A percentile compares a stretch with the other conserved stretches of the same genome.
These are phyloP conservation scores for Zygoascus meyerae DNA, from an alignment of 1,139 yeast genomes.

Conservation along the genomic window DNA sequence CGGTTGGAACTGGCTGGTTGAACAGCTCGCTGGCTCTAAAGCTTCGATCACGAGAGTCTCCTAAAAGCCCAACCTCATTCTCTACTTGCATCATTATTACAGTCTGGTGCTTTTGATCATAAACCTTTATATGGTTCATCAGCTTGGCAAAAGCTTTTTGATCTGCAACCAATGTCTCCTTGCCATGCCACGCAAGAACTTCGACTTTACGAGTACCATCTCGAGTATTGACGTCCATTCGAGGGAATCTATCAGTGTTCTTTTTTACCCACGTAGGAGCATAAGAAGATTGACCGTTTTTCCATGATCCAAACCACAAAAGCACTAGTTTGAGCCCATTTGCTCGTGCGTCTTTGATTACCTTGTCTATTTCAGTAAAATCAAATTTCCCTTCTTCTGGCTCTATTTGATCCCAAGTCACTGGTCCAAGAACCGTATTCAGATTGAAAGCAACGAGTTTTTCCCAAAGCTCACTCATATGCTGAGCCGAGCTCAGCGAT, in stretches of 20 bases:
- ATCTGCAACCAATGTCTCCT: slow-evolving; percentile 9
- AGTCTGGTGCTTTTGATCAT: slow-evolving; percentile 9
- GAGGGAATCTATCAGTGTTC: slow-evolving; percentile 11
- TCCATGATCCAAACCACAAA: slow-evolving; percentile 17
- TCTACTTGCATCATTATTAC: slow-evolving; percentile 15
- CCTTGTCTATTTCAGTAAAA: slow-evolving; percentile 12
- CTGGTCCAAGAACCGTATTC: slow-evolving; percentile 16
- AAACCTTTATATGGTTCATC: slow-evolving; percentile 9
- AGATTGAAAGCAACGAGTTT: slow-evolving; percentile 9
- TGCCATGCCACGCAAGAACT: slow-evolving; percentile 7
- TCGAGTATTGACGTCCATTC: slow-evolving; percentile 8
- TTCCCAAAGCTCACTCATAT: slow-evolving; percentile 15
- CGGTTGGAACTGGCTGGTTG: slow-evolving; percentile 7
- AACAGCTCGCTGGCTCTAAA: slow-evolving; percentile 4
- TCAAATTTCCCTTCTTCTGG: slow-evolving; percentile 14
- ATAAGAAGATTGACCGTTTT: slow-evolving; percentile 15
- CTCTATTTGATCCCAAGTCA: slow-evolving; percentile 16
- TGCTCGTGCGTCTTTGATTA: slow-evolving; percentile 11
- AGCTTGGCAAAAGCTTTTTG: slow-evolving; percentile 11
- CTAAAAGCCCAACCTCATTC: slow-evolving; percentile 15
- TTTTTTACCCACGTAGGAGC: slow-evolving; percentile 15
- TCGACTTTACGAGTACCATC: slow-evolving; percentile 8
- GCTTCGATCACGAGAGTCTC: slow-evolving; percentile 12
- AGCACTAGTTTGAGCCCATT: slow-evolving; percentile 11
- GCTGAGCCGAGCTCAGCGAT: slow-evolving; percentile 14